Base-by-base conservation (phyloP, 1,284 basidiomycete species). In the Ganoderma lucidum region DNA sequence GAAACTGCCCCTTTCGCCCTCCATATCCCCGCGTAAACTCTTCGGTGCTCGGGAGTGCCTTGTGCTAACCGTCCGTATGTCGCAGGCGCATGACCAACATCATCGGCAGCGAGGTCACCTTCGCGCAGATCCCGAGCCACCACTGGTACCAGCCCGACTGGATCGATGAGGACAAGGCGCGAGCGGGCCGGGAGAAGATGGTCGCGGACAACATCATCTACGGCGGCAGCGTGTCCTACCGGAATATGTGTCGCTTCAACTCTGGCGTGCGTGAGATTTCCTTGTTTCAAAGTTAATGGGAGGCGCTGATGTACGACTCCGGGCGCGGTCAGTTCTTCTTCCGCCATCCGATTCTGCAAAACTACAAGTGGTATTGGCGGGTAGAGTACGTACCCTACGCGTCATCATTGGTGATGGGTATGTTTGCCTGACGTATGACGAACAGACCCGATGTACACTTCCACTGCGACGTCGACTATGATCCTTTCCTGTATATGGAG, bases 141-240 rank as follows among this genome's bases (percentile, higher is more conserved):
- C 86, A 96, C 73, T 98, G 97, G 97, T 83, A 86, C 73, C 96
- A 97, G 78, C 96, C 96, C 0, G 83, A 87, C 55, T 95, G 88
- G 87, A 94, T 96, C 73, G 90, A 96, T 75, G 94, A 97, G 81
- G 85, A 85, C 4, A 90, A 86, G 74, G 96, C 96, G 0, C 85
- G 82, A 0, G 86, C 84, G 30, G 83, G 89, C 17, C 86, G 96
- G 63, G 86, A 91, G 53, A 82, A 90, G 60, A 95, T 97, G 93
- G 85, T 88, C 17, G 84, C 86, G 74, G 85, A 95, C 65, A 86
- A 90, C 70, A 93, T 98, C 73, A 96, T 97, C 65, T 98, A 98
- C 74, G 96, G 95, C 75, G 93, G 93, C 84, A 83, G 79, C 79
- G 76, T 15, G 55, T 66, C 69, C 17, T 85, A 85, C 65, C 79